Percentiles rank a stretch among this genome's conserved stretches.
Evolutionary conservation across 768 basidiomycete species (phyloP).

Genomic region (Agrocybe praecox): DNA sequence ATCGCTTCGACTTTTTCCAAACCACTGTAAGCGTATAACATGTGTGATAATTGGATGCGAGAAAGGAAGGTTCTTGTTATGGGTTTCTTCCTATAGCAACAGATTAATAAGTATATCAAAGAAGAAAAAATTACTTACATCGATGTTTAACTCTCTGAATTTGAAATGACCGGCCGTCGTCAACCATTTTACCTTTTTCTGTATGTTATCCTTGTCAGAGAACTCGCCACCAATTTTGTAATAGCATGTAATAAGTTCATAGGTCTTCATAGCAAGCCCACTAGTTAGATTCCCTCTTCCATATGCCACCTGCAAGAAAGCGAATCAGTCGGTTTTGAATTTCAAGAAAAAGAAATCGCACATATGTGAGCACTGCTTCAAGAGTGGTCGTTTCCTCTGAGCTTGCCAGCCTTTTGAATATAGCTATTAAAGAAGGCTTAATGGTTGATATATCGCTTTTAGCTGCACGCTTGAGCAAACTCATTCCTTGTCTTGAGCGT

Average conservation of each 20-base stretch:
- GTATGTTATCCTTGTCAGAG: background rate
- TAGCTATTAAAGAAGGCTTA: background rate
- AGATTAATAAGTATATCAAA: too few relatives aligned
- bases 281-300: background rate
- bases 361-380: background rate
- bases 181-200: too few relatives aligned
- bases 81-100: too few relatives aligned
- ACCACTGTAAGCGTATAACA: too few relatives aligned
- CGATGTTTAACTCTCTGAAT: too few relatives aligned
- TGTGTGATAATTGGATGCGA: too few relatives aligned
- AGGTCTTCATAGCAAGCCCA: background rate
- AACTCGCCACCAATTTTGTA: background rate
- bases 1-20: too few relatives aligned
- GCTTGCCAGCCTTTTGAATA: background rate
- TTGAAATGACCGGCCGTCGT: too few relatives aligned
- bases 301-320: background rate
- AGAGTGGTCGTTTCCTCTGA: background rate
- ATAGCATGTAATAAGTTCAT: background rate
- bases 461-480: background rate
- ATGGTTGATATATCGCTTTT: background rate
- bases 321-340: background rate
- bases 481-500: background rate
- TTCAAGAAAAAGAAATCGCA: background rate
- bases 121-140: too few relatives aligned
- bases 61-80: too few relatives aligned